Base-by-base conservation (phyloP, 129 eudicot species). In the Scalesia atractyloides region DNA sequence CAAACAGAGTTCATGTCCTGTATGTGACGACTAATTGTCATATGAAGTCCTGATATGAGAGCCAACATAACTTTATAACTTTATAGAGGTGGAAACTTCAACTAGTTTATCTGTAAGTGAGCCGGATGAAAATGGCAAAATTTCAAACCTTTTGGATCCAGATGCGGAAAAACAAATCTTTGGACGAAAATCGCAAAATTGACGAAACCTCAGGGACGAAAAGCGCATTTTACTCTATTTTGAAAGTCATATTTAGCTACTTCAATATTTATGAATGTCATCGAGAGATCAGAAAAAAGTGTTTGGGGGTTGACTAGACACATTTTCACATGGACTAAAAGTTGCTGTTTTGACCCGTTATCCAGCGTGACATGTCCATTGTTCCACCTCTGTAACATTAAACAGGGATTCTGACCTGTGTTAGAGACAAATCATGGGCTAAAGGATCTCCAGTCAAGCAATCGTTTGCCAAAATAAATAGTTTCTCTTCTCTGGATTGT, bases 371-470 rank as follows among this genome's bases (percentile, higher is more conserved):
- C 67, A 46, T 1, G 2, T 19, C 68, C 49, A 34, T 61, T 61
- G 5, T 13, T 30, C 46, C 52, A 16, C 73, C 61, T 39, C 12
- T 17, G 18, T 47, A 26, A 73, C 36, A 33, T 62, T 22, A 63
- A 62, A 64, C 33, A 50, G 41, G 47, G 15, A 69, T 75, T 13
- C 36, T 74, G 66, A 95, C 99, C 97, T 95, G 99, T 74, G 80
- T 86, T 79, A 91, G 83, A 79, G 99, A 91, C 75, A 95, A 73
- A 65, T 95, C 97, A 69, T 85, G 97, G 65, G 84, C 86, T 76
- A 76, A 65, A 51, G 99, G 99, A 82, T 95, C 97, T 57, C 99
- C 99, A 65, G 97, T 91, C 83, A 95, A 84, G 86, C 94, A 90
- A 83, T 95, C 99, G 82, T 91, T 95, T 60, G 84, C 96, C 82